Evolutionary conservation across 805 yeast species (phyloP).

Genomic region (Suhomyces tanzawaensis): DNA sequence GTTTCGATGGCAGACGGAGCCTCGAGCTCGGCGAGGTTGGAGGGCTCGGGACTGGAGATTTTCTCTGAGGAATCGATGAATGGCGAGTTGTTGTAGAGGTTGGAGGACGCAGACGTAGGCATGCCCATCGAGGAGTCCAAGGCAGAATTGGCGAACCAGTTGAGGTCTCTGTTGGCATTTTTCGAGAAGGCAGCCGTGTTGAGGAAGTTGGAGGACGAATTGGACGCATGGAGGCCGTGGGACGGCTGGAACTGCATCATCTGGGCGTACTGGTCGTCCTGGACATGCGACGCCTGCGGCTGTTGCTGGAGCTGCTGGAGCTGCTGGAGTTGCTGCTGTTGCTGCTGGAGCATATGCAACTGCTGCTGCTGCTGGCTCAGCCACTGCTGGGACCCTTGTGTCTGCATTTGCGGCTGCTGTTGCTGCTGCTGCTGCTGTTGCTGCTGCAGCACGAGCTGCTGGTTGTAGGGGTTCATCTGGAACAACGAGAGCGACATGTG

Average conservation of each 20-base stretch:
- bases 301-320: constrained; percentile 7
- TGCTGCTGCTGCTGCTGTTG: constrained; percentile 6
- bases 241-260: constrained; percentile 4
- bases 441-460: neutral
- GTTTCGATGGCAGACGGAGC: neutral
- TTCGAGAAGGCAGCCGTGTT: neutral
- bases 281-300: constrained; percentile 3
- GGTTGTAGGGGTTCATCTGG: constrained; percentile 8
- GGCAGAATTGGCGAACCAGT: constrained; percentile 1
- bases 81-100: neutral
- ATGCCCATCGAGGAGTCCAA: constrained; percentile 1
- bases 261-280: constrained; percentile 1
- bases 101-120: neutral
- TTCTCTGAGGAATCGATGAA: constrained; percentile 1
- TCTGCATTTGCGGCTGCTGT: constrained; percentile 3
- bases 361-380: constrained; percentile 8
- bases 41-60: constrained; percentile 3
- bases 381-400: constrained; percentile 4
- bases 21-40: neutral
- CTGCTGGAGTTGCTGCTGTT: constrained; percentile 3
- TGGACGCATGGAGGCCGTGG: constrained; percentile 6
- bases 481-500: constrained; percentile 3
- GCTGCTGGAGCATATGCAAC: constrained; percentile 3
- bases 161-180: constrained; percentile 3
- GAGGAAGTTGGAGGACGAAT: constrained; percentile 6